Evolutionary conservation across 139 green algal genomes (phyloP).

Genomic region (Auxenochlorella protothecoides): DNA sequence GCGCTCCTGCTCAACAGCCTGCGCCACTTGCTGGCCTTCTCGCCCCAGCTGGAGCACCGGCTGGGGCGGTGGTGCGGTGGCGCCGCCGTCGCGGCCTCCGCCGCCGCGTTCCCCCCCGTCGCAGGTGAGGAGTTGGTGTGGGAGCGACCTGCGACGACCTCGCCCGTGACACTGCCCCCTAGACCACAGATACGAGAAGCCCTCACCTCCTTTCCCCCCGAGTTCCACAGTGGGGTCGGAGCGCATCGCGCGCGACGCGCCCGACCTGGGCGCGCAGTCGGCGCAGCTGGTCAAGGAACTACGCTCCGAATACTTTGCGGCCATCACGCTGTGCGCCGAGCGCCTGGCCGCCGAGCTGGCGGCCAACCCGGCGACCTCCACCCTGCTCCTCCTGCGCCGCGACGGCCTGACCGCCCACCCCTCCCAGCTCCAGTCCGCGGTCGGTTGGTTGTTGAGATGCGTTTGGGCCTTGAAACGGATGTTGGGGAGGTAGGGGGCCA

Average conservation of each 20-base stretch:
- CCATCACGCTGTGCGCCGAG: constrained; percentile 33
- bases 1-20: constrained; percentile 48
- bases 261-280: constrained; percentile 43
- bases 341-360: constrained; percentile 29
- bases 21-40: constrained; percentile 34
- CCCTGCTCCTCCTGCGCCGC: constrained; percentile 25
- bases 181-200: no score
- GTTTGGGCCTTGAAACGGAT: not conserved
- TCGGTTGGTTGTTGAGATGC: not conserved
- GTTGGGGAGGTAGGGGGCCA: no score
- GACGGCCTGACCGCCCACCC: constrained; percentile 19
- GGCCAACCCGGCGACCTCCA: constrained; percentile 1
- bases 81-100: not conserved
- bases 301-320: constrained; percentile 41
- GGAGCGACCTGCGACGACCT: no score
- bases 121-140: no score
- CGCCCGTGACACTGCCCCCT: no score
- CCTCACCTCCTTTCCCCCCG: not conserved
- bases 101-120: no score
- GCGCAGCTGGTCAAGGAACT: constrained; percentile 54
- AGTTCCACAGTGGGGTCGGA: constrained; percentile 5
- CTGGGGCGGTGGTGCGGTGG: constrained; percentile 30
- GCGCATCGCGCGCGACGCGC: constrained; percentile 14
- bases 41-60: constrained; percentile 35
- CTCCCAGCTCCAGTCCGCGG: not conserved